Base-by-base conservation (phyloP, 1,284 basidiomycete genomes). In the Ustilago crameri region DNA sequence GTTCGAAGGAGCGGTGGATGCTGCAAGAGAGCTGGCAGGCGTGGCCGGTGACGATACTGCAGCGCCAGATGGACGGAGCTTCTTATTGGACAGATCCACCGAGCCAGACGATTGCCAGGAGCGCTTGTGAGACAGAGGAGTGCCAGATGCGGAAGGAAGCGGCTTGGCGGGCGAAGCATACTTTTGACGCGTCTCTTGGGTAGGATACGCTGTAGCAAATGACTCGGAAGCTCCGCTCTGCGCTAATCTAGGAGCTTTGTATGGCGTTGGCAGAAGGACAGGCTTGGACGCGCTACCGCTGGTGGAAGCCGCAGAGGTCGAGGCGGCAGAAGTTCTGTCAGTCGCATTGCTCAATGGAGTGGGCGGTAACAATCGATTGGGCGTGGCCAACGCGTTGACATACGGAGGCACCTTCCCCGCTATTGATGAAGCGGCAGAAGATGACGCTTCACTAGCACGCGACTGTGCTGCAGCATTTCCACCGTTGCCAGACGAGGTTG, bases 161-260 rank as follows among this genome's bases (percentile, higher is more conserved):
- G 62, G 62, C 45, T 65, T 65, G 50, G 58, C 32, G n/a, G 68
- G 68, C 30, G 68, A 71, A 51, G 68, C 68, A 53, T 71, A 71
- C 62, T 71, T 71, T 17, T 71, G 68, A 61, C 68, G 68, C 47
- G 68, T 71, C 51, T 71, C 68, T 48, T 65, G 68, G 3, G 68
- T 72, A 3, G 69, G 69, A 49, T 72, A 72, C 9, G 69, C 69
- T 2, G 69, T 72, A 14, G 69, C 62, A 37, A 72, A 72, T 3
- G 69, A 72, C 24, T 72, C 69, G 24, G 69, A 72, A 5, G 63
- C 55, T 38, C 55, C 69, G 1, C 35, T 47, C 34, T 58, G 63
- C 10, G 59, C 46, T 32, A 47, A 5, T 10, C 52, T 45, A 1
- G 69, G 69, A 9, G 69, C 69, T 50, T 63, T 62, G 63, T 72